Base-by-base conservation (phyloP, 345 rosid species). In the Sonneratia caseolaris region DNA sequence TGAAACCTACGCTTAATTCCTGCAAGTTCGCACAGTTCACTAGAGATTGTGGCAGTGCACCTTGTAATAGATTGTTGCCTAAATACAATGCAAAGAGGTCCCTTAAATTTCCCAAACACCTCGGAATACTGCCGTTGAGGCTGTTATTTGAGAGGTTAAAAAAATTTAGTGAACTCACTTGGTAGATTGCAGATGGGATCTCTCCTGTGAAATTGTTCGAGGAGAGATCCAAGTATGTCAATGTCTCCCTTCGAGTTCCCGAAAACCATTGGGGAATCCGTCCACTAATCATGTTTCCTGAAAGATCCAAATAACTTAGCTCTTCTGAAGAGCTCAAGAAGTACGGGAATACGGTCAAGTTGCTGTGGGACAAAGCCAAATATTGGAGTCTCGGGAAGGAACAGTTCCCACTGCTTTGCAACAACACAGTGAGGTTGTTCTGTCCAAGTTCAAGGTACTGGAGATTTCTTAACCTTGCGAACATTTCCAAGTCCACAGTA, bases 271-370 rank as follows among this genome's bases (percentile, higher is more conserved):
- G 59, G 0, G 78, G 82, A 55, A 85, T 51, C 11, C 7, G 27
- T 0, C 82, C 85, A 2, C 36, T 38, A 59, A 83, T 78, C 37
- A 32, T 48, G 49, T 76, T 81, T n/a, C 37, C 37, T 0, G 48
- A 74, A 35, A 82, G 74, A 51, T 68, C 70, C 15, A 73, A 43
- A 0, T 0, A 0, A 3, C 5, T n/a, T n/a, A 71, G 21, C 32
- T 43, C 36, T 10, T 11, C 5, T 2, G 37, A 18, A 0, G 40
- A 42, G 7, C 66, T 71, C 48, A 76, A 55, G 38, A 71, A 71
- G 8, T 21, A 2, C 0, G 78, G 78, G 38, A 43, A 43, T 43
- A 5, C 11, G 47, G 49, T 45, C 49, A 45, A 45, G 49, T 45
- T 45, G 49, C 49, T 7, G 13, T 14, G 9, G 2, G 1, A 15